Conservation (phyloP, 208 protist species). For the Leishmania arabica region DNA sequence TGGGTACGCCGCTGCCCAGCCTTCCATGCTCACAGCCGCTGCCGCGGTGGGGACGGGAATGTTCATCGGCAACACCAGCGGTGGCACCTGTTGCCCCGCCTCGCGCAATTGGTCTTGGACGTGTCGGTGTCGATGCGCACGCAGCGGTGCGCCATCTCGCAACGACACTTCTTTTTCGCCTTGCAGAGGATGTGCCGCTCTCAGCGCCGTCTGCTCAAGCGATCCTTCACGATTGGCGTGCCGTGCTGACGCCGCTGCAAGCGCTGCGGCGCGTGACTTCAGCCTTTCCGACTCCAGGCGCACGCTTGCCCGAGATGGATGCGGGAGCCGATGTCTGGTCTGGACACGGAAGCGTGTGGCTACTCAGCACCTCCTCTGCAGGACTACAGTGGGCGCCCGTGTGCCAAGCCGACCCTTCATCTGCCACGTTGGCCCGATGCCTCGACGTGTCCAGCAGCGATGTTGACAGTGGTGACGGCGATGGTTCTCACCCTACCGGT, state of each 20-base stretch:
- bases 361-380: constrained; percentile 4
- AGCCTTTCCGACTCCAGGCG: background rate
- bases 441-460: background rate
- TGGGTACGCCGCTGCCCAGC: background rate
- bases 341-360: background rate
- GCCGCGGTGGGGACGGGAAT: background rate
- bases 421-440: background rate
- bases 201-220: background rate
- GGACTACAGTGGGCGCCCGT: background rate
- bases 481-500: no score
- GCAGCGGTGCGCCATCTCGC: constrained; percentile 9
- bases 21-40: background rate
- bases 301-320: background rate
- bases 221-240: constrained; percentile 2
- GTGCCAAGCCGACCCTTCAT: background rate
- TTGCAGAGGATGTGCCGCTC: background rate
- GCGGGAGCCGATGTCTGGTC: background rate
- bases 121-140: background rate
- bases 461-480: background rate
- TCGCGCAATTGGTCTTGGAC: background rate
- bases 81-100: background rate
- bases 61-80: background rate
- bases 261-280: constrained; percentile 3
- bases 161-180: background rate
- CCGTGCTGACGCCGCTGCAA: constrained; percentile 9